Base-by-base conservation (phyloP, 2,329 filamentous ascomycete genomes). In the Cytospora mali region DNA sequence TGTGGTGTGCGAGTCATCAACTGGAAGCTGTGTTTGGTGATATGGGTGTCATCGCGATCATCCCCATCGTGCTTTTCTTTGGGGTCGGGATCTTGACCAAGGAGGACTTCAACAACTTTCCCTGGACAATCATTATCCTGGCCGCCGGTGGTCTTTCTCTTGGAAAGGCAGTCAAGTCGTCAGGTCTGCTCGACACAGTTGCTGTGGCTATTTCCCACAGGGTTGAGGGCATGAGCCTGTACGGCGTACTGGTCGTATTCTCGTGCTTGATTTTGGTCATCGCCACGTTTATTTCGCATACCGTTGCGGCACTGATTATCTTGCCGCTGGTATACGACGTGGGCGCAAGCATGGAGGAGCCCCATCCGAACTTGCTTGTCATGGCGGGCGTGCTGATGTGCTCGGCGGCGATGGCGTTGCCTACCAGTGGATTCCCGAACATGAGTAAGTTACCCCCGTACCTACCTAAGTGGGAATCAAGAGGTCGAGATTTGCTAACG, bases 31-130 rank as follows among this genome's bases (percentile, higher is more conserved):
- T 94, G 0, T 97, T 99, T 71, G 95, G 95, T 60, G 94, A 99
- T 73, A 99, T 99, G 95, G 95, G 95, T 58, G 93, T 99, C 58
- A 91, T 99, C 49, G 96, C 95, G 63, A 96, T 99, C 72, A 92
- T 99, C 65, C 95, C 95, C 6, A 89, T 99, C 57, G 90, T 96
- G 3, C 82, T 97, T 49, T 99, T 99, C 83, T 99, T 99, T 71
- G 95, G 95, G 60, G 93, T 93, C 2, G 95, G 95, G 13, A 94
- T 98, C 68, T 82, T 99, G 33, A 98, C 93, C 55, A 99, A 98
- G 77, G 95, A 98, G 77, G 95, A 99, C 77, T 99, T 99, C 75
- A 99, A 99, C 81, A 99, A 99, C 76, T 99, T 99, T 76, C 89
- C 97, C 46, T 99, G 95, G 95, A 99, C 96, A 23, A 99, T 99